These are phyloP conservation scores for Fagopyrum homotropicum DNA, from an alignment of 148 eudicot species.

Conservation along the genomic window DNA sequence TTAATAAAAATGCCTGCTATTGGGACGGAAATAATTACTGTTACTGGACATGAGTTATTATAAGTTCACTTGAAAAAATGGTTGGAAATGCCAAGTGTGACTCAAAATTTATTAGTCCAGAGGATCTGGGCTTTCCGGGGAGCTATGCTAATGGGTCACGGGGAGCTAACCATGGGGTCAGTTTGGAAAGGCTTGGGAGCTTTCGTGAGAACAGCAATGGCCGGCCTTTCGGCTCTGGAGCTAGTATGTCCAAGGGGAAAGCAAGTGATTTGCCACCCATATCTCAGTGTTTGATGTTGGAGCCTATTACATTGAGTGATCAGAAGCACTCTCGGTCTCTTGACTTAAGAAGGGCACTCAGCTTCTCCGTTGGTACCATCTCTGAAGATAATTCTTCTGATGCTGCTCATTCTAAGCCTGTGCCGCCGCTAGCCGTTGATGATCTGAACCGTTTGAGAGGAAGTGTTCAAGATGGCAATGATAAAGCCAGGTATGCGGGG, in stretches of 20 bases:
- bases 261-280: conserved; percentile 40
- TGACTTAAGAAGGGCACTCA: conserved; percentile 61
- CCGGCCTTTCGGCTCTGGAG: conserved; percentile 42
- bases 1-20: conserved; percentile 20
- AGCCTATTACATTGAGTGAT: conserved; percentile 53
- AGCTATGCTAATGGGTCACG: conserved; percentile 47
- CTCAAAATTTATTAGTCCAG: conserved; percentile 54
- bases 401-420: conserved; percentile 50
- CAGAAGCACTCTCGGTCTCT: conserved; percentile 35
- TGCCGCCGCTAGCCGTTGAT: conserved; percentile 39
- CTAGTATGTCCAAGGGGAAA: conserved; percentile 34
- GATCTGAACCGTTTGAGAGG: conserved; percentile 61
- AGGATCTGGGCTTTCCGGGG: conserved; percentile 49
- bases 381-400: conserved; percentile 21
- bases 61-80: conserved; percentile 36
- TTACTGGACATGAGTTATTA: conserved; percentile 32
- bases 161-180: conserved; percentile 43
- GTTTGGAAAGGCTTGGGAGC: conserved; percentile 74
- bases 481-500: conserved; percentile 58
- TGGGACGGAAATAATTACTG: conserved; percentile 14
- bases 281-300: conserved; percentile 56
- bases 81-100: conserved; percentile 64
- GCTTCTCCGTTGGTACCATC: conserved; percentile 18
- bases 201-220: conserved; percentile 67
- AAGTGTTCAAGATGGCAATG: conserved; percentile 41